Evolutionary conservation across 192 early-diverging fungal species (phyloP), one percentile per base, ranked within the genome.

Genomic region (Gigaspora rosea): DNA sequence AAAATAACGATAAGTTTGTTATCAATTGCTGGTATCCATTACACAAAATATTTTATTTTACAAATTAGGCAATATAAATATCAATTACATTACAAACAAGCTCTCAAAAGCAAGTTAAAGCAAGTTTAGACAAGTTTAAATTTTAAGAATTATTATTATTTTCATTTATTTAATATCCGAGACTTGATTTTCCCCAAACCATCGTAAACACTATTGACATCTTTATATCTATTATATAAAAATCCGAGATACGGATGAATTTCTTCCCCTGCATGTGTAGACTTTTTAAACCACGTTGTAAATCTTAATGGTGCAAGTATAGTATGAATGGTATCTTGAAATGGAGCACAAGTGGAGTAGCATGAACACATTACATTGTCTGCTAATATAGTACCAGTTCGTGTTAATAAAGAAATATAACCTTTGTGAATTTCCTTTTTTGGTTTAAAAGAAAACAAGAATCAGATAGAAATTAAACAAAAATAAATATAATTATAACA

Each of bases 351-450:
- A 36, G 8, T 36, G 16, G 50, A 7, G 52, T 71, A 71, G 35
- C 50, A 71, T 51, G 48, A 51, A 56, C 69, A 71, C 7, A 71
- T 6, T 33, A 71, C 50, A 33, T 71, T 36, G 33, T 71, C 27
- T 6, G 69, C 69, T 32, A 71, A 12, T 3, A 71, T 71, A 27
- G 69, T 71, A 22, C 69, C 69, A 7, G 22, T 33, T 12, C 70
- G 50, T 35, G 50, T 71, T 20, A 71, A 71, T 16, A 71, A 54
- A 27, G 15, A 22, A 33, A 71, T 71, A 41, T 71, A 71, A 1
- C 70, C 69, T 41, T 36, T 56, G 11, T 41, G 50, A n/a, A 16
- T 54, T 56, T 71, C 50, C 50, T 71, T 13, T 51, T 27, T 27
- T 27, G 27, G 27, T 54, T n/a, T 51, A 52, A 50, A 69, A 49